These are phyloP conservation scores for Sanghuangporus baumii DNA, from an alignment of 1,284 basidiomycete species.

Conservation along the genomic window DNA sequence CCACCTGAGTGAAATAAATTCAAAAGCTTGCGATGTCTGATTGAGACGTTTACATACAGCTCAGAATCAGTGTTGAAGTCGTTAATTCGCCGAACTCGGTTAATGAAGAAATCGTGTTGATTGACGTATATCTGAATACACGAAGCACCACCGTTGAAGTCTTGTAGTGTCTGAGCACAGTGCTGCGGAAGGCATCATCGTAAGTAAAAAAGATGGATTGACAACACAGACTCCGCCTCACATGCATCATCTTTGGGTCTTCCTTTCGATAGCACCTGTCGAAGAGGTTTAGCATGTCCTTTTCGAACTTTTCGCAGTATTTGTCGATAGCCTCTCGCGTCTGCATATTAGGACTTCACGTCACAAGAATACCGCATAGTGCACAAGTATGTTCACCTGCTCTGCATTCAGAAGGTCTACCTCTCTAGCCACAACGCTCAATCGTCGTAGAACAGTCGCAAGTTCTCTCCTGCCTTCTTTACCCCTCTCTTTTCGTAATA, in stretches of 20 bases:
- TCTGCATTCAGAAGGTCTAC: slow-evolving; percentile 81
- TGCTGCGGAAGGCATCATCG: slow-evolving; percentile 51
- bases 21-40: neutral
- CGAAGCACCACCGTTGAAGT: slow-evolving; percentile 96
- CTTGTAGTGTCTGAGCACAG: slow-evolving; percentile 92
- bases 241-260: slow-evolving; percentile 99
- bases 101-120: slow-evolving; percentile 99
- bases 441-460: slow-evolving; percentile 83
- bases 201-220: neutral
- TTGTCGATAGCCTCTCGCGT: slow-evolving; percentile 87
- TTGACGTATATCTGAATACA: slow-evolving; percentile 99
- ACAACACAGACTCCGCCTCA: slow-evolving; percentile 34
- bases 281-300: slow-evolving; percentile 95
- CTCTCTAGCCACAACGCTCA: slow-evolving; percentile 89
- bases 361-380: neutral
- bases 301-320: slow-evolving; percentile 98
- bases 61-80: slow-evolving; percentile 45
- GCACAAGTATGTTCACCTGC: slow-evolving; percentile 45
- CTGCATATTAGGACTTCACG: slow-evolving; percentile 29
- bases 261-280: slow-evolving; percentile 93
- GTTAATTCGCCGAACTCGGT: slow-evolving; percentile 65
- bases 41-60: slow-evolving; percentile 44
- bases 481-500: slow-evolving; percentile 74
- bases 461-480: slow-evolving; percentile 84
- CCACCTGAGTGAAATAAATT: slow-evolving; percentile 59